Percentiles rank a stretch among this genome's conserved stretches.
These are phyloP conservation scores for Sporothrix inflata DNA, from an alignment of 2,329 filamentous ascomycete species.

Conservation along the genomic window DNA sequence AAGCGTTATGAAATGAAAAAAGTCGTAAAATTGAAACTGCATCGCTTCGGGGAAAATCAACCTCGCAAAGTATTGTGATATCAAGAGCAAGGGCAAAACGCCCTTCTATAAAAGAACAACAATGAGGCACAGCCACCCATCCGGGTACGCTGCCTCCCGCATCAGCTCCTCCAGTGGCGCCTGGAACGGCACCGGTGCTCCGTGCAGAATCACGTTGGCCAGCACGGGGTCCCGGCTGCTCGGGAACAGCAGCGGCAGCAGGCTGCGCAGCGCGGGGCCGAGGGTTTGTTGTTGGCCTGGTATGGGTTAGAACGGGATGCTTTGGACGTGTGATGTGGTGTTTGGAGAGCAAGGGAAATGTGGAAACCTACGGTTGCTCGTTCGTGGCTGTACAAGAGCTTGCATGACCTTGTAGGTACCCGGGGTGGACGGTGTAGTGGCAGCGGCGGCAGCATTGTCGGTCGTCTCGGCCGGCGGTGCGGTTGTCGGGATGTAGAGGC, in stretches of 20 bases:
- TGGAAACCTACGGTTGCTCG: conserved; percentile 43
- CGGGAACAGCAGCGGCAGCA: conserved; percentile 83
- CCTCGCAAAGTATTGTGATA: neutral
- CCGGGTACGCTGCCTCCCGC: conserved; percentile 80
- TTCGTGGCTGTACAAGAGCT: conserved; percentile 63
- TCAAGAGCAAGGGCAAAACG: neutral
- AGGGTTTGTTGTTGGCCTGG: conserved; percentile 54
- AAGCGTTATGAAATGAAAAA: too few species aligned
- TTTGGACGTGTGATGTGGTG: neutral
- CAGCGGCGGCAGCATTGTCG: conserved; percentile 37
- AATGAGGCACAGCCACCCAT: conserved; percentile 87
- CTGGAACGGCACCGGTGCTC: conserved; percentile 76
- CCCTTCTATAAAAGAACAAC: conserved; percentile 59
- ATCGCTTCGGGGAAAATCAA: neutral
- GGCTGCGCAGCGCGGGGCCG: conserved; percentile 73
- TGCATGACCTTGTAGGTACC: conserved; percentile 75
- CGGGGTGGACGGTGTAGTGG: conserved; percentile 18
- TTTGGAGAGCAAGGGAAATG: neutral
- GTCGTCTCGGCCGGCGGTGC: conserved; percentile 48
- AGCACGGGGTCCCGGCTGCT: conserved; percentile 82
- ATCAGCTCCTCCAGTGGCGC: conserved; percentile 83
- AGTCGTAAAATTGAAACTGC: too few species aligned
- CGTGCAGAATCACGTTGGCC: conserved; percentile 84
- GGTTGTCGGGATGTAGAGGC: conserved; percentile 78
- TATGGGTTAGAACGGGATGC: neutral